These are phyloP conservation scores for Tuber borchii DNA, from an alignment of 495 filamentous ascomycete genomes.

Conservation along the genomic window DNA sequence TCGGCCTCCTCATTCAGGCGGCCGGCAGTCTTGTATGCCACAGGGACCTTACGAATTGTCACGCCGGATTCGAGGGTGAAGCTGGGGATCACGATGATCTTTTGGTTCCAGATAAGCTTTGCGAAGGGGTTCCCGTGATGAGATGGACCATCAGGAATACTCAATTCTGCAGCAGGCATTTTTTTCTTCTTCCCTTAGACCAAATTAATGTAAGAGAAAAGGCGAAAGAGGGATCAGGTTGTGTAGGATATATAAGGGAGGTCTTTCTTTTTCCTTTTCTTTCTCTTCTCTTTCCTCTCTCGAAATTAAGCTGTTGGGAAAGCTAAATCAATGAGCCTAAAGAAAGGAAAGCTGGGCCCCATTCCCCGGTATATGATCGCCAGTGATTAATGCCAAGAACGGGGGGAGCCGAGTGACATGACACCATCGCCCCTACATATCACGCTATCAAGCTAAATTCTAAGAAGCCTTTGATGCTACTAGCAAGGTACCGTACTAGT, in stretches of 20 bases:
- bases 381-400: not conserved
- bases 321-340: not conserved
- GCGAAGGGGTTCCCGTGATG: constrained; percentile 72
- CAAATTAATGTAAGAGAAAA: not conserved
- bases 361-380: not conserved
- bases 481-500: not conserved
- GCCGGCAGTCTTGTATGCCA: constrained; percentile 86
- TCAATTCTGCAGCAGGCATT: not conserved
- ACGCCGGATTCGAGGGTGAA: constrained; percentile 94
- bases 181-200: not conserved
- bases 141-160: not conserved
- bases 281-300: not conserved
- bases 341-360: not conserved
- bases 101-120: constrained; percentile 75
- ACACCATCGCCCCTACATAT: constrained; percentile 28
- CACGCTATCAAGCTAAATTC: constrained; percentile 15
- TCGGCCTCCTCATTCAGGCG: constrained; percentile 64
- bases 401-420: constrained; percentile 20
- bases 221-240: not conserved
- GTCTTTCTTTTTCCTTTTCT: not conserved
- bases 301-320: not conserved
- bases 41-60: constrained; percentile 75
- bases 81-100: constrained; percentile 72
- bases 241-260: not conserved
- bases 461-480: not conserved